A percentile compares a stretch with the other conserved stretches of the same genome.
These are phyloP conservation scores for Globisporangium viniferum DNA, from an alignment of 352 stramenopile species.

Conservation along the genomic window DNA sequence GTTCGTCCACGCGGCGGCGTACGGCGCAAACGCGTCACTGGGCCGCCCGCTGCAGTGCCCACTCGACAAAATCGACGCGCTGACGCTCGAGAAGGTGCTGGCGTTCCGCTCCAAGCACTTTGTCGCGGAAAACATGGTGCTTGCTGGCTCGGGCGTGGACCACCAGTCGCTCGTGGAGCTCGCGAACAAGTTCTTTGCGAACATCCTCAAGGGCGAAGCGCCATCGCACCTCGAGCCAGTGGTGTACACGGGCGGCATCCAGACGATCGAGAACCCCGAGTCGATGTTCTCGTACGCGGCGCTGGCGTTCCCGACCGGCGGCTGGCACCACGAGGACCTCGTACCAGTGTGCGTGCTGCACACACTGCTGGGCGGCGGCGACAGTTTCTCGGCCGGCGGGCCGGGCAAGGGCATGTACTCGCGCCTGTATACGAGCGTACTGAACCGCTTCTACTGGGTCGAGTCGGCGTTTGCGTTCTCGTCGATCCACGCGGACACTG, in stretches of 20 bases:
- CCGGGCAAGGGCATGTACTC: slow-evolving; percentile 99
- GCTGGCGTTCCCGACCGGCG: slow-evolving; percentile 94
- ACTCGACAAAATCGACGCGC: slow-evolving; percentile 70
- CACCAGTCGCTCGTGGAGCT: slow-evolving; percentile 92
- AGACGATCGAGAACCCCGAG: slow-evolving; percentile 65
- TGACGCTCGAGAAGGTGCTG: slow-evolving; percentile 72
- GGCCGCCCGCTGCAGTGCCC: slow-evolving; percentile 80
- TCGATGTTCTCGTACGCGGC: slow-evolving; percentile 88
- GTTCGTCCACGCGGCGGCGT: slow-evolving; percentile 87
- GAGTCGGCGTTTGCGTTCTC: slow-evolving; percentile 98
- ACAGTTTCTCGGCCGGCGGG: slow-evolving; percentile 98
- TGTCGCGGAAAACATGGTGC: slow-evolving; percentile 88
- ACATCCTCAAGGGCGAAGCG: slow-evolving; percentile 34
- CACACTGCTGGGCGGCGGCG: slow-evolving; percentile 96
- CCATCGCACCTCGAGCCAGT: slow-evolving; percentile 38
- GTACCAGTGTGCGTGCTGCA: slow-evolving; percentile 97
- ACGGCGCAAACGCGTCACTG: slow-evolving; percentile 64
- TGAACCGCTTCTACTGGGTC: slow-evolving; percentile 98
- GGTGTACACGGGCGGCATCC: slow-evolving; percentile 67
- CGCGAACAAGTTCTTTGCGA: slow-evolving; percentile 88
- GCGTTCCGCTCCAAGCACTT: slow-evolving; percentile 77
- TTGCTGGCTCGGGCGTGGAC: slow-evolving; percentile 92
- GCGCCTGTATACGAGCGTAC: slow-evolving; percentile 95
- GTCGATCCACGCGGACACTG: slow-evolving; percentile 93
- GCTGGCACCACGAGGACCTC: slow-evolving; percentile 96